Evolutionary conservation across 352 stramenopile genomes (phyloP).

Genomic region (Phytophthora podocarpi): DNA sequence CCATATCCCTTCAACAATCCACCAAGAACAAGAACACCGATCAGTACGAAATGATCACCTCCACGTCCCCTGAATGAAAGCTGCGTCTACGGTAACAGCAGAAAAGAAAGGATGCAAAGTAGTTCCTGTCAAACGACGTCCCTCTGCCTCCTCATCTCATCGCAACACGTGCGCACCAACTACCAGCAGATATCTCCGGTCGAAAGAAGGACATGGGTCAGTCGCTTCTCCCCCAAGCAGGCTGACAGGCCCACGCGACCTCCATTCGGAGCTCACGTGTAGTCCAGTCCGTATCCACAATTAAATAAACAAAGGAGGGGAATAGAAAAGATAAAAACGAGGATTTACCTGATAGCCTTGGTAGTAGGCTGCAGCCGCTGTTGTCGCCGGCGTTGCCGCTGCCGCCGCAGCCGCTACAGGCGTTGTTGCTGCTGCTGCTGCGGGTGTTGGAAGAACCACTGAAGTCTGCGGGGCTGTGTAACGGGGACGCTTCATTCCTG

Average conservation of each 20-base stretch:
- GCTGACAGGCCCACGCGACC: conserved; percentile 23
- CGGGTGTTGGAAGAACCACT: conserved; percentile 15
- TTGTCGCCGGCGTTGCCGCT: conserved; percentile 15
- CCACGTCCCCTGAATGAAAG: conserved; percentile 22
- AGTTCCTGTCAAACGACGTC: conserved; percentile 34
- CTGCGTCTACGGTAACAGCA: conserved; percentile 8
- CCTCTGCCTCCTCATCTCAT: conserved; percentile 31
- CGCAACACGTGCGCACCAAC: conserved; percentile 30
- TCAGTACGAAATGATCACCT: conserved; percentile 16
- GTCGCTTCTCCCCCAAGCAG: conserved; percentile 22
- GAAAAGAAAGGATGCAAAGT: conserved; percentile 34
- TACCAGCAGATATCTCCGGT: conserved; percentile 28
- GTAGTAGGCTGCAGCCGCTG: conserved; percentile 62
- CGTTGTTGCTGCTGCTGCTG: conserved; percentile 21
- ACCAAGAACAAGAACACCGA: conserved; percentile 15
- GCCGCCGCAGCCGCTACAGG: conserved; percentile 24
- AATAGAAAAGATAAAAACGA: conserved; percentile 23
- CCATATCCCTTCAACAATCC: conserved; percentile 55
- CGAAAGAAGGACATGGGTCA: conserved; percentile 38
- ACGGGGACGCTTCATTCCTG: conserved; percentile 59
- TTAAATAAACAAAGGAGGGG: conserved; percentile 31
- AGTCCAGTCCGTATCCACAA: conserved; percentile 28
- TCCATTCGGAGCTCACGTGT: conserved; percentile 20
- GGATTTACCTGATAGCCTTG: conserved; percentile 80
- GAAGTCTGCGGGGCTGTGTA: conserved; percentile 41